These are phyloP conservation scores for Kuraishia borneana DNA, from an alignment of 805 yeast species.

Conservation along the genomic window DNA sequence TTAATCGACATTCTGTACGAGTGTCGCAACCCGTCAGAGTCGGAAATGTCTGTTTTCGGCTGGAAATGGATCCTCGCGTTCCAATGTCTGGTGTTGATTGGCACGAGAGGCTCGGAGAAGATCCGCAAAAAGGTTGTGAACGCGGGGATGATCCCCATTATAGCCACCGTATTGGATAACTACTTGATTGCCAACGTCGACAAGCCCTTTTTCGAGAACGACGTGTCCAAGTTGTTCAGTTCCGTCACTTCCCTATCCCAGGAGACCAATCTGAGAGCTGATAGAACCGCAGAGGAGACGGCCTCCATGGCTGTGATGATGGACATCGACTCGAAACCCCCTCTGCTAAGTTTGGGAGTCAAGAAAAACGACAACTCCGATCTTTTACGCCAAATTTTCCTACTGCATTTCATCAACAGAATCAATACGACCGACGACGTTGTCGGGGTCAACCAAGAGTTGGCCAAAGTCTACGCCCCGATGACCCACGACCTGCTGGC, in stretches of 20 bases:
- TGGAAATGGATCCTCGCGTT: conserved; percentile 97
- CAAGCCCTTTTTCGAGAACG: neutral
- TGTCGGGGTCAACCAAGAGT: conserved; percentile 10
- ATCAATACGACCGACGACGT: conserved; percentile 13
- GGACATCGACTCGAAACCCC: neutral
- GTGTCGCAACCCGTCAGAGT: conserved; percentile 36
- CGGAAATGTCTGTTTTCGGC: conserved; percentile 46
- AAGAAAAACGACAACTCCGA: conserved; percentile 10
- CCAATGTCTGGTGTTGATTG: conserved; percentile 84
- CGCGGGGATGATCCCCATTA: conserved; percentile 84
- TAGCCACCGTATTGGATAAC: conserved; percentile 88
- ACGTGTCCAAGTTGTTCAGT: neutral
- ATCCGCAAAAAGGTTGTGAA: conserved; percentile 80
- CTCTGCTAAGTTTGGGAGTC: neutral
- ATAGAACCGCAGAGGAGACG: conserved; percentile 1
- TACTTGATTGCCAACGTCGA: conserved; percentile 28
- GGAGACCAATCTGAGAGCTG: conserved; percentile 1
- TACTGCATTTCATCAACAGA: conserved; percentile 15
- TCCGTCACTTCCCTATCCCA: neutral
- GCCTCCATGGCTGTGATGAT: neutral
- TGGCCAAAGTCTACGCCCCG: conserved; percentile 11
- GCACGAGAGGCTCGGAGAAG: conserved; percentile 85
- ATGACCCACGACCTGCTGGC: conserved; percentile 13
- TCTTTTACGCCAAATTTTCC: conserved; percentile 13
- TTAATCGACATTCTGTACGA: conserved; percentile 77